These are phyloP conservation scores for Crotalaria pallida DNA, from an alignment of 306 rosid genomes.

Conservation along the genomic window DNA sequence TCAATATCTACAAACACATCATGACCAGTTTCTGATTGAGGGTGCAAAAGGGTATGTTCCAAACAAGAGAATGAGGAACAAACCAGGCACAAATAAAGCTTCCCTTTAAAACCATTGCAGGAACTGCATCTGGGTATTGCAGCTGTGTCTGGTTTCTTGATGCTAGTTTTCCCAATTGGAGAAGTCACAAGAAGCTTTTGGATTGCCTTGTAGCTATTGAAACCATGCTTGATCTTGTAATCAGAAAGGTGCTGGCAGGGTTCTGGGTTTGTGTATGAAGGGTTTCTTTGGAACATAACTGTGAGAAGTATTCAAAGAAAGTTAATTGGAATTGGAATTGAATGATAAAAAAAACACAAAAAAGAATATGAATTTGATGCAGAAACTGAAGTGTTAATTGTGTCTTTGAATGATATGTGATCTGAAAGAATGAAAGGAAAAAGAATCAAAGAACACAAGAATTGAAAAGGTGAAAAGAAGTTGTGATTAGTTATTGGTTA, in stretches of 20 bases:
- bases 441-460: not conserved
- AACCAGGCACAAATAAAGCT: conserved; percentile 61
- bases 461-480: conserved; percentile 1
- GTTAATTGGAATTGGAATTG: conserved; percentile 15
- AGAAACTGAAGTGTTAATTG: conserved; percentile 11
- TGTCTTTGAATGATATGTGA: conserved; percentile 20
- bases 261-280: conserved; percentile 59
- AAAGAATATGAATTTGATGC: conserved; percentile 1
- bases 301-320: not conserved
- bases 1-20: conserved; percentile 62
- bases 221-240: conserved; percentile 71
- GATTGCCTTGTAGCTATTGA: conserved; percentile 62
- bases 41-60: conserved; percentile 55
- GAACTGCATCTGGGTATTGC: conserved; percentile 62
- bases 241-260: conserved; percentile 75
- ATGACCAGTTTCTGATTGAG: conserved; percentile 48
- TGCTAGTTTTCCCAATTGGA: conserved; percentile 55
- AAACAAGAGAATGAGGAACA: conserved; percentile 68
- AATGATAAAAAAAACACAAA: not conserved
- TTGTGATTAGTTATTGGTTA: conserved; percentile 4
- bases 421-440: conserved; percentile 10
- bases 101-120: conserved; percentile 65
- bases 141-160: conserved; percentile 44
- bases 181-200: conserved; percentile 52
- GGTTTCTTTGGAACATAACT: conserved; percentile 52